Base-by-base conservation (phyloP, 352 stramenopile genomes). In the Globisporangium camurandrum region DNA sequence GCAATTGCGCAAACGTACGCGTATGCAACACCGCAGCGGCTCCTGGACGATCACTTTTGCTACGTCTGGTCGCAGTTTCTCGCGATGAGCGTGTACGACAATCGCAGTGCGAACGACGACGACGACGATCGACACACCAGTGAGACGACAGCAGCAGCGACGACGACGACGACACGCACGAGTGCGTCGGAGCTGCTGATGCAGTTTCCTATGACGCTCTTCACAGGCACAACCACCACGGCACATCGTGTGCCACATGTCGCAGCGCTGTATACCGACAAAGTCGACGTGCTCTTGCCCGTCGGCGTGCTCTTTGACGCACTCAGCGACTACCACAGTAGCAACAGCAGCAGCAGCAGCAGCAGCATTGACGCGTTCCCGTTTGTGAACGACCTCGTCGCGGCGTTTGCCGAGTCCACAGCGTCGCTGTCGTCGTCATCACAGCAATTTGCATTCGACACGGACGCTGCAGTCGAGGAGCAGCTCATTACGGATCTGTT, bases 401-500 rank as follows among this genome's bases (percentile, higher is more conserved):
- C 20, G 14, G 11, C 49, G 24, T 53, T 61, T 22, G 37, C 24
- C 19, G 33, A 49, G 14, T n/a, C n/a, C n/a, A n/a, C n/a, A n/a
- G n/a, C n/a, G n/a, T n/a, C n/a, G n/a, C 39, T n/a, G n/a, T n/a
- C n/a, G n/a, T n/a, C n/a, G n/a, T n/a, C n/a, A n/a, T n/a, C n/a
- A n/a, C n/a, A 46, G 24, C 17, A 39, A 9, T 49, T 12, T n/a
- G 46, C 56, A 0, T 36, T 12, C 0, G 37, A 49, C 10, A 56
- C 42, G 40, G 47, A 44, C 40, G 34, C 51, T 48, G 31, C 56
- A 46, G 57, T 70, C 46, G 56, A 75, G 23, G 69, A 83, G 34
- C 78, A 89, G 40, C 34, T 91, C 14, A 84, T 68, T 7, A 84
- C 75, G 1, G 80, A 89, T 51, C 52, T 88, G 26, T 81, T 89